Evolutionary conservation across 2,329 filamentous ascomycete species (phyloP).

Genomic region (Penicillium sumatraense): DNA sequence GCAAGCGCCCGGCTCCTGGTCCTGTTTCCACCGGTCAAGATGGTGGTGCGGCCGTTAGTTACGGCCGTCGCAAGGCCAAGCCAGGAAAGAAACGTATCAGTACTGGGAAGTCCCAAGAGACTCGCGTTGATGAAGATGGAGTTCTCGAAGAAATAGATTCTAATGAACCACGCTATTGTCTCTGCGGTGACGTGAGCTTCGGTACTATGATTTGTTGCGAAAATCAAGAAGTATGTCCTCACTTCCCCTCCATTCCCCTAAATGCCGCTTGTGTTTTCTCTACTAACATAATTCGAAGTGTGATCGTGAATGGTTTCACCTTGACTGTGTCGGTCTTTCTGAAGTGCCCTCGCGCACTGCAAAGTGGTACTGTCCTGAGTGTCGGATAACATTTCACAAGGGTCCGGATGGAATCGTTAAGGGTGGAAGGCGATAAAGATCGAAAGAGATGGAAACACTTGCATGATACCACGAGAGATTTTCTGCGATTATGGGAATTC

Average conservation of each 20-base stretch:
- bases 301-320: slow-evolving; percentile 70
- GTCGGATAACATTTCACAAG: slow-evolving; percentile 55
- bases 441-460: slow-evolving; percentile 12
- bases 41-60: slow-evolving; percentile 65
- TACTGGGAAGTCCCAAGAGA: slow-evolving; percentile 47
- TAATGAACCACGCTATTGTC: slow-evolving; percentile 66
- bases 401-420: slow-evolving; percentile 47
- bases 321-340: slow-evolving; percentile 62
- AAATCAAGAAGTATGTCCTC: slow-evolving; percentile 58
- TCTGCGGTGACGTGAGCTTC: slow-evolving; percentile 67
- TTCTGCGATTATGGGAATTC: not conserved
- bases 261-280: not conserved
- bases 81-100: slow-evolving; percentile 49
- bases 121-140: slow-evolving; percentile 53
- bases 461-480: slow-evolving; percentile 29
- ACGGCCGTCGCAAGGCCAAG: slow-evolving; percentile 62
- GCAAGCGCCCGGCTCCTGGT: slow-evolving; percentile 64
- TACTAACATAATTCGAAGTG: slow-evolving; percentile 51
- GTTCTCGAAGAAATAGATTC: slow-evolving; percentile 60
- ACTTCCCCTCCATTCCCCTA: slow-evolving; percentile 15
- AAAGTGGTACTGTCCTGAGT: slow-evolving; percentile 71
- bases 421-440: slow-evolving; percentile 37
- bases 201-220: slow-evolving; percentile 70
- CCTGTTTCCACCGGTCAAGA: slow-evolving; percentile 61
- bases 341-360: slow-evolving; percentile 63